Evolutionary conservation across 116 monocot genomes (phyloP), one percentile per base, ranked within the genome.

Genomic region (Dioscorea cayenensis): DNA sequence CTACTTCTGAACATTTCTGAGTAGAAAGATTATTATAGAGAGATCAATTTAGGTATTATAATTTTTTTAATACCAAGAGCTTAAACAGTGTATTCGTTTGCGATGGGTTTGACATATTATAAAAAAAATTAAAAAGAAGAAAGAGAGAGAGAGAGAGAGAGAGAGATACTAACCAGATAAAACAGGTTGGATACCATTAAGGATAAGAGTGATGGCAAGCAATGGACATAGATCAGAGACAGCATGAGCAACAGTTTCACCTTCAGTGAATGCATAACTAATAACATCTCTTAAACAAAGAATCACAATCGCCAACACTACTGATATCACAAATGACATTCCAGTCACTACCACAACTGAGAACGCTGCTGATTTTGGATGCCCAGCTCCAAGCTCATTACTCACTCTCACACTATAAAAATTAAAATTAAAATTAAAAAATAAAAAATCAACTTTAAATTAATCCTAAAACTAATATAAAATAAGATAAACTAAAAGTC

Each of bases 121-220:
- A 6, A 5, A 38, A 38, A 5, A 38, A 9, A 38, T 38, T 38
- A 9, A 38, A 38, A 25, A 1, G 25, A 25, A 25, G 25, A 25
- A 25, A 25, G 32, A 3, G 32, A 29, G 29, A 29, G 29, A 1
- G 43, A 43, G 6, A 6, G 6, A 28, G 23, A 64, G 64, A 64
- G 62, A 62, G 12, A 20, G 62, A 62, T 9, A 21, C 61, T 2
- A 10, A 89, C 95, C 95, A 3, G 89, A 87, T 19, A 95, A 32
- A 0, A 95, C 92, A 0, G 87, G 92, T 49, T 95, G 95, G 51
- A 95, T 83, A 48, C 95, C 92, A 43, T 92, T 92, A 66, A 95
- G 95, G 66, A 87, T 66, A 23, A 95, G 78, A 28, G 95, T 92
- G 79, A 84, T 38, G 6, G 84, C 87, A 10, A 95, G 92, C 50